A percentile compares a stretch with the other conserved stretches of the same genome.
Conservation (phyloP, 805 yeast genomes). For the Candida vaughaniae region DNA sequence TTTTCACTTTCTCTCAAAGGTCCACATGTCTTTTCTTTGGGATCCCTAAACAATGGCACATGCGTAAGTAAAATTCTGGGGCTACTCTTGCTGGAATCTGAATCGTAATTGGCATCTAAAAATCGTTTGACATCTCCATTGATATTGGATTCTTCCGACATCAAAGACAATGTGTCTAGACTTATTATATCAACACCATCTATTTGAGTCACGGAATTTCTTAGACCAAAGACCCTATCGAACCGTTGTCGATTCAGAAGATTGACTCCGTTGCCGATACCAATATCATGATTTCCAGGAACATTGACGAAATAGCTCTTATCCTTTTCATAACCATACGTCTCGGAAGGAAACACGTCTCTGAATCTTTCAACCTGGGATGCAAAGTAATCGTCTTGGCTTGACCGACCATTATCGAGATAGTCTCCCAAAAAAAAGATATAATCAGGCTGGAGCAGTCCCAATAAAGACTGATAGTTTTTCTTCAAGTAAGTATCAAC, state of each 20-base stretch:
- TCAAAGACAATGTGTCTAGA: constrained; percentile 78
- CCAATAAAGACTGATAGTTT: constrained; percentile 34
- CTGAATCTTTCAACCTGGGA: constrained; percentile 31
- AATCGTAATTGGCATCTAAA: constrained; percentile 32
- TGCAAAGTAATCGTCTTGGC: constrained; percentile 29
- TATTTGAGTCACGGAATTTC: constrained; percentile 24
- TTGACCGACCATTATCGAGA: constrained; percentile 41
- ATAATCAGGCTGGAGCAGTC: constrained; percentile 33
- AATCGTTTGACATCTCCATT: constrained; percentile 53
- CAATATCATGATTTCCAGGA: constrained; percentile 97
- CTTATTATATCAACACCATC: constrained; percentile 37
- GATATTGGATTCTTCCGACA: constrained; percentile 48
- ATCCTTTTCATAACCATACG: constrained; percentile 18
- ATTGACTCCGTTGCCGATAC: constrained; percentile 72
- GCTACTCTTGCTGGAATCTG: constrained; percentile 11
- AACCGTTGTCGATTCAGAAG: constrained; percentile 34
- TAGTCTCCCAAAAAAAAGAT: constrained; percentile 43
- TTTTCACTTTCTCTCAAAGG: constrained; percentile 66
- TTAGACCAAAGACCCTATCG: constrained; percentile 28
- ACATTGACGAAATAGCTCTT: constrained; percentile 30
- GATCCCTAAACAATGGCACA: constrained; percentile 80
- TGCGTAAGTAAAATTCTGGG: constrained; percentile 79
- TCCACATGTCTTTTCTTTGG: constrained; percentile 64
- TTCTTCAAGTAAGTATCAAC: constrained; percentile 38
- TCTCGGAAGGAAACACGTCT: constrained; percentile 24